Evolutionary conservation across 176 grass and related monocot species (phyloP), one percentile per base, ranked within the genome.

Genomic region (Hyparrhenia diplandra): DNA sequence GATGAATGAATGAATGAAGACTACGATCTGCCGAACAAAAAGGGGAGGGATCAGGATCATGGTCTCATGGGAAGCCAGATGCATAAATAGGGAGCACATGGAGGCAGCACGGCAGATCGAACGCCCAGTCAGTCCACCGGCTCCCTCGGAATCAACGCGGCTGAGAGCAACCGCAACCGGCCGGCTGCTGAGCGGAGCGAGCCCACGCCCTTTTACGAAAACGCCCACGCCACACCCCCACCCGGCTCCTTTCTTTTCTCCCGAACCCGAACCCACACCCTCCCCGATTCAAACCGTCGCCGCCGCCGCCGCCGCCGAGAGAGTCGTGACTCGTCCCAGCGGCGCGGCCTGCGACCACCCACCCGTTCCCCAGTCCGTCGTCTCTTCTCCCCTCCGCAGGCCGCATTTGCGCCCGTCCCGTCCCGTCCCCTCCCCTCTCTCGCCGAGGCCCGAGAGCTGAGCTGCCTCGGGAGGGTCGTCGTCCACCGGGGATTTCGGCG

Each of bases 241-340:
- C 79, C 69, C 69, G 72, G 21, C 20, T 29, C 64, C 42, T 65
- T 41, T 73, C 4, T 34, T n/a, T 35, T 32, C 13, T 21, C 63
- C 71, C 37, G 55, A 55, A 31, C 68, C 51, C 62, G 47, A 65
- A 37, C 62, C 49, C 66, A 55, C 65, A 34, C 81, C 62, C 81
- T 61, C 75, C 32, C 75, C 40, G 58, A 82, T 88, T 91, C 89
- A 86, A 69, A 83, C 82, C 85, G 81, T 71, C 85, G 87, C 47
- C 84, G 77, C 72, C 84, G 87, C 47, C 84, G 77, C 72, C 84
- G 73, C 85, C 80, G 75, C 68, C 60, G 80, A 88, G 81, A 79
- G 81, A 75, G 84, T 89, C 69, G 80, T 85, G 87, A 65, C 75
- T 83, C 80, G n/a, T 75, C 65, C 61, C 42, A 47, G 76, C 76